Percentiles rank a stretch among this genome's conserved stretches.
phyloP scores from a whole-genome alignment of 495 filamentous ascomycete species.

The Pseudoneurospora amorphoporcata region DNA sequence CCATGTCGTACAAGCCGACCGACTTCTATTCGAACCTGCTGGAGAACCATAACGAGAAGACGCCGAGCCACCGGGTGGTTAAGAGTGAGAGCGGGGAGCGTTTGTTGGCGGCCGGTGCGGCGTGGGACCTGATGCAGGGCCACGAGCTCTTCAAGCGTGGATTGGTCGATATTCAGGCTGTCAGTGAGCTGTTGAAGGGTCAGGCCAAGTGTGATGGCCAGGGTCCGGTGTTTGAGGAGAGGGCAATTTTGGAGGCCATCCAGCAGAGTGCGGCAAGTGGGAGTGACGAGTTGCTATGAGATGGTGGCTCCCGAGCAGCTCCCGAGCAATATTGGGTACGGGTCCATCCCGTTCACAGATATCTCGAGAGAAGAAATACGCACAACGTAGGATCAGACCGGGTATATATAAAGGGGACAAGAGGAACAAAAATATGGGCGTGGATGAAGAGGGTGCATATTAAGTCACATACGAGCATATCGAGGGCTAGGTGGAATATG shows the following conservation, averaged over 20 bases:
- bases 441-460: neutral
- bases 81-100: constrained; percentile 61
- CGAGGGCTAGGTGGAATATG: neutral
- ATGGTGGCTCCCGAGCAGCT: neutral
- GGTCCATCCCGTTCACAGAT: neutral
- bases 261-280: constrained; percentile 63
- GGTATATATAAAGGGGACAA: neutral
- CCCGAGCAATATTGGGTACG: neutral
- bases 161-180: constrained; percentile 70
- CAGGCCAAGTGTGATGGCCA: constrained; percentile 81
- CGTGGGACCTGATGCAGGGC: constrained; percentile 84
- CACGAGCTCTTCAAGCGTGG: constrained; percentile 74
- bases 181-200: constrained; percentile 64
- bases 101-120: constrained; percentile 66
- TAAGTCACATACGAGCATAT: neutral
- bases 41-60: constrained; percentile 46
- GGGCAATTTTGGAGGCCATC: constrained; percentile 62
- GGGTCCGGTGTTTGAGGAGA: constrained; percentile 82
- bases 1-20: constrained; percentile 62
- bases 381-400: neutral
- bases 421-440: neutral
- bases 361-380: neutral
- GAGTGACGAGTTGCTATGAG: constrained; percentile 64
- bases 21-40: constrained; percentile 54
- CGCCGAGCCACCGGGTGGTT: constrained; percentile 58